Conservation (phyloP, 2,329 filamentous ascomycete species). For the Scedosporium aurantiacum region DNA sequence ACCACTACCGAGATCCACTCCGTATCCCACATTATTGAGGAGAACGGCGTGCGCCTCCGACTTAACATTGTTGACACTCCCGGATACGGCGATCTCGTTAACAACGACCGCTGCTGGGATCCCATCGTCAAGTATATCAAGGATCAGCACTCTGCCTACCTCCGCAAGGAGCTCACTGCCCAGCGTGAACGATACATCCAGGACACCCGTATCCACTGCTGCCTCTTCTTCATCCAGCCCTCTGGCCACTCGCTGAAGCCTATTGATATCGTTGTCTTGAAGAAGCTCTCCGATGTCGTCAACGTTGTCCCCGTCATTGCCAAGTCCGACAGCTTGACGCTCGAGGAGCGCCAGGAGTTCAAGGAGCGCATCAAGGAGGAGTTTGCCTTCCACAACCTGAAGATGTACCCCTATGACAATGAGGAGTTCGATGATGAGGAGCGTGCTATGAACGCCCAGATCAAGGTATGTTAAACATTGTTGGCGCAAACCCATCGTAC, state of each 20-base stretch:
- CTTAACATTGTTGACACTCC: slow-evolving; percentile 99
- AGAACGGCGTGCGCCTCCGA: slow-evolving; percentile 94
- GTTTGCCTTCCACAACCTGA: slow-evolving; percentile 98
- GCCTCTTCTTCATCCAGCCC: slow-evolving; percentile 98
- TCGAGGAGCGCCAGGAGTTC: slow-evolving; percentile 92
- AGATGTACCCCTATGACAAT: slow-evolving; percentile 99
- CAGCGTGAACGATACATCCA: slow-evolving; percentile 99
- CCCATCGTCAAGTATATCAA: slow-evolving; percentile 99
- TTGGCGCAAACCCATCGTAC: not conserved
- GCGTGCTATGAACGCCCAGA: slow-evolving; percentile 81
- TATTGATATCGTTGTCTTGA: slow-evolving; percentile 97
- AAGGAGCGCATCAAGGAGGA: slow-evolving; percentile 99
- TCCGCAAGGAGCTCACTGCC: slow-evolving; percentile 97
- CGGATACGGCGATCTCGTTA: slow-evolving; percentile 95
- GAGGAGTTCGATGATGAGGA: slow-evolving; percentile 98
- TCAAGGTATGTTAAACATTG: slow-evolving; percentile 59
- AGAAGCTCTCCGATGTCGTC: slow-evolving; percentile 98
- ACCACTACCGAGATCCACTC: slow-evolving; percentile 97
- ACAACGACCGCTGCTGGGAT: slow-evolving; percentile 99
- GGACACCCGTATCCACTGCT: slow-evolving; percentile 98
- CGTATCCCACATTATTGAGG: slow-evolving; percentile 97
- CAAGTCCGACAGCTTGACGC: slow-evolving; percentile 90
- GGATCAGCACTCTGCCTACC: slow-evolving; percentile 98
- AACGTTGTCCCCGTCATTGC: slow-evolving; percentile 98
- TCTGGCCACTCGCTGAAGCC: slow-evolving; percentile 97